These are phyloP conservation scores for Raphanus raphanistrum DNA, from an alignment of 345 rosid genomes.

Conservation along the genomic window DNA sequence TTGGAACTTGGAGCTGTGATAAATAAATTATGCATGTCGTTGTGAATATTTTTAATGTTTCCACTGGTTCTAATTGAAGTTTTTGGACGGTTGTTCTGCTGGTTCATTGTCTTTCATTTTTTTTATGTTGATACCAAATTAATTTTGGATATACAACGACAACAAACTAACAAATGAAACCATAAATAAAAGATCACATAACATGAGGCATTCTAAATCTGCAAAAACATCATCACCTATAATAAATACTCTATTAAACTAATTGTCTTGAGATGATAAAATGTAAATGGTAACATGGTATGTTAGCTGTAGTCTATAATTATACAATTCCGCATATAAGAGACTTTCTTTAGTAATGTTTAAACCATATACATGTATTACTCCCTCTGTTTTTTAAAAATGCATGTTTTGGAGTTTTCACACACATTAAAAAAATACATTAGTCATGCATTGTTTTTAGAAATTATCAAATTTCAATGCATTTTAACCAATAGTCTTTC, in stretches of 20 bases:
- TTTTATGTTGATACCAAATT: slow-evolving; percentile 23
- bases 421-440: too few species aligned
- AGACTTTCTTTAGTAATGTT: neutral
- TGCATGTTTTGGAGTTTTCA: too few species aligned
- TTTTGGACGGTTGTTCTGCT: slow-evolving; percentile 40
- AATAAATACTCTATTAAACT: neutral
- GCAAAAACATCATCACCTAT: neutral
- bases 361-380: neutral
- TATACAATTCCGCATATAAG: neutral
- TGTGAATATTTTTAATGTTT: neutral
- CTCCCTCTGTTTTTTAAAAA: too few species aligned
- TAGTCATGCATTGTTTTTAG: too few species aligned
- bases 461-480: too few species aligned
- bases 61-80: slow-evolving; percentile 24
- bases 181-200: neutral
- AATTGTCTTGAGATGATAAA: neutral
- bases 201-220: neutral
- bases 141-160: slow-evolving; percentile 7
- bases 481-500: too few species aligned
- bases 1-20: slow-evolving; percentile 38
- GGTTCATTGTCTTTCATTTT: slow-evolving; percentile 32
- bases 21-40: slow-evolving; percentile 19
- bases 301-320: neutral
- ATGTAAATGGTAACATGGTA: neutral
- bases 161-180: slow-evolving; percentile 28